Base-by-base conservation (phyloP, 176 grass and related monocot genomes). In the Themeda triandra region DNA sequence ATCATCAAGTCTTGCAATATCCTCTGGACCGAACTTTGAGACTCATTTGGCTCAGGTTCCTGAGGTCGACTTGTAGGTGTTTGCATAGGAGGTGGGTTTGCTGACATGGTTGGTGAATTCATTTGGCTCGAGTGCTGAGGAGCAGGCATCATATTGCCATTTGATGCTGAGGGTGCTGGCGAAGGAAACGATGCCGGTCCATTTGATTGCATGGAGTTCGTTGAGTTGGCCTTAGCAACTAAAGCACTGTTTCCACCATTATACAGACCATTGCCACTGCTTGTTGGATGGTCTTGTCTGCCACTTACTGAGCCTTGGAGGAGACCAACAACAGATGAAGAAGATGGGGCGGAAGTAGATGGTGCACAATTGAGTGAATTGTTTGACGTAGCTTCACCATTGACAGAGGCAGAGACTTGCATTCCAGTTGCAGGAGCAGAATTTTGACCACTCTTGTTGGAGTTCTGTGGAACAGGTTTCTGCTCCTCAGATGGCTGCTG, bases 1-100 rank as follows among this genome's bases (percentile, higher is more conserved):
- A 92, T 87, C 94, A 95, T 91, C 85, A 97, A 78, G 66, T 92
- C 91, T 67, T 97, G 94, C 51, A 97, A 63, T 77, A 97, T 92
- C 85, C 90, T 88, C 79, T 97, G 91, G 46, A 97, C 94, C 2
- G 91, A 97, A 40, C 92, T 94, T 44, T 92, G 92, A 40, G 91
- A 90, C 53, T 94, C 92, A 66, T 81, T 91, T 58, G 82, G 63
- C 54, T 94, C 94, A 36, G 89, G 39, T 73, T 83, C 89, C 44
- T 87, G 94, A 23, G 79, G 44, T 63, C 84, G 89, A 60, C 67
- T 27, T 45, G 79, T 41, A 49, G 84, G 73, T 45, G 92, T 70
- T 86, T 89, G 91, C 66, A 92, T 87, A 39, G 81, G 82, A 28
- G 91, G 69, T 74, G 85, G 67, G 56, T 53, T 82, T 46, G 73